These are phyloP conservation scores for Escovopsis sp. DNA, from an alignment of 2,329 filamentous ascomycete species.

Conservation along the genomic window DNA sequence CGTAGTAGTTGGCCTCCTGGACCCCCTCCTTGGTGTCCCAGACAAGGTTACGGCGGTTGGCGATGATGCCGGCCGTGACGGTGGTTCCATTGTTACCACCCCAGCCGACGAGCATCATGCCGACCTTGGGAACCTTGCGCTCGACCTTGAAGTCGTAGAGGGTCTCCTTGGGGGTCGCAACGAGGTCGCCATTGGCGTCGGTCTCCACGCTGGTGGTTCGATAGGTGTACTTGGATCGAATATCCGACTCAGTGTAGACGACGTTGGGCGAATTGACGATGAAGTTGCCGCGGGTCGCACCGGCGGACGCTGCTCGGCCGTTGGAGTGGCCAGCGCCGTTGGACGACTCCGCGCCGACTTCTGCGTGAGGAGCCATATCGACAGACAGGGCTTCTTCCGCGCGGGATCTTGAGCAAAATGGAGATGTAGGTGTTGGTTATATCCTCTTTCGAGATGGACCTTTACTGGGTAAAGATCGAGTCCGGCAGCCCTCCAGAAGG, in stretches of 20 bases:
- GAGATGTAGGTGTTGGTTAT: conserved; percentile 12
- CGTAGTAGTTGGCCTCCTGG: conserved; percentile 89
- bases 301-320: conserved; percentile 28
- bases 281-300: conserved; percentile 51
- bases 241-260: conserved; percentile 72
- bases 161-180: conserved; percentile 76
- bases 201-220: conserved; percentile 75
- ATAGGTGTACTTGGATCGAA: conserved; percentile 91
- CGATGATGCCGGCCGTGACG: conserved; percentile 91
- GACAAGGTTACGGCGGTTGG: conserved; percentile 70
- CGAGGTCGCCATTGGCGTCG: conserved; percentile 57
- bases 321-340: conserved; percentile 43
- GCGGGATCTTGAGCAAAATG: conserved; percentile 9
- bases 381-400: conserved; percentile 21
- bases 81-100: conserved; percentile 98
- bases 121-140: conserved; percentile 81
- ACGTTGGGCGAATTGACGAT: conserved; percentile 87
- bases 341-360: conserved; percentile 39
- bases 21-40: conserved; percentile 92
- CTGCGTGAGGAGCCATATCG: conserved; percentile 85
- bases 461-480: conserved; percentile 45
- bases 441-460: conserved; percentile 17
- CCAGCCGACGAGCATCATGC: conserved; percentile 95
- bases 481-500: conserved; percentile 71
- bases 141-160: conserved; percentile 96